Conservation (phyloP, 768 basidiomycete species). For the Hortiboletus campestris region DNA sequence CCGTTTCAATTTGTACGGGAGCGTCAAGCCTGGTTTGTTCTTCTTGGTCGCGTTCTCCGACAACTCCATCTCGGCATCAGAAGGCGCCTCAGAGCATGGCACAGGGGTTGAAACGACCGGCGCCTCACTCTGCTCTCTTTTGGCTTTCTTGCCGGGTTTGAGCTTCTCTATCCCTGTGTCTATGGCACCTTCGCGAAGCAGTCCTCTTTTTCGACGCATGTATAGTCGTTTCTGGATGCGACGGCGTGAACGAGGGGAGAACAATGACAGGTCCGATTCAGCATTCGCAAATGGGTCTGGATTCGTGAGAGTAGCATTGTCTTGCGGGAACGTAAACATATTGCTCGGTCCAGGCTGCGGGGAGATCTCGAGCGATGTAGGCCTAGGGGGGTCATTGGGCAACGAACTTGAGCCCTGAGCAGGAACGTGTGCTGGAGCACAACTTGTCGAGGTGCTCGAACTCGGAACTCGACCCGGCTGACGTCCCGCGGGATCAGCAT, state of each 20-base stretch:
- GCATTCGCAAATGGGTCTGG: not conserved
- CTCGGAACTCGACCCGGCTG: not conserved
- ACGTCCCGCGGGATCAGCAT: not conserved
- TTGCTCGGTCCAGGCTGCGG: not conserved
- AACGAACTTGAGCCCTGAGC: not conserved
- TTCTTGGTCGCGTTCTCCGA: slow-evolving; percentile 12
- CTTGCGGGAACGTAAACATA: not conserved
- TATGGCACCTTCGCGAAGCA: slow-evolving; percentile 29
- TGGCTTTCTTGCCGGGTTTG: slow-evolving; percentile 38
- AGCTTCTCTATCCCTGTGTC: slow-evolving; percentile 24
- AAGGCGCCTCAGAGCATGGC: slow-evolving; percentile 3
- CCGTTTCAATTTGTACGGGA: slow-evolving; percentile 43
- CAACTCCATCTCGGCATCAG: slow-evolving; percentile 8
- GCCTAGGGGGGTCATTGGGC: not conserved
- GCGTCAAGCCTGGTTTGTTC: slow-evolving; percentile 39
- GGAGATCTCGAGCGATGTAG: not conserved
- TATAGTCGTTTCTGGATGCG: slow-evolving; percentile 62
- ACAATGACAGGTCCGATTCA: slow-evolving; percentile 20
- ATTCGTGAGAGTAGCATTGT: not conserved
- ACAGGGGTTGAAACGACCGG: slow-evolving; percentile 6
- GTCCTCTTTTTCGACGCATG: slow-evolving; percentile 71
- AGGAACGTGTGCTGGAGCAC: not conserved
- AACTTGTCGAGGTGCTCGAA: not conserved
- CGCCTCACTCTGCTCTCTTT: not conserved
- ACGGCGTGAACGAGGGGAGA: slow-evolving; percentile 51